Base-by-base conservation (phyloP, 768 basidiomycete genomes). In the Suillus weaverae region DNA sequence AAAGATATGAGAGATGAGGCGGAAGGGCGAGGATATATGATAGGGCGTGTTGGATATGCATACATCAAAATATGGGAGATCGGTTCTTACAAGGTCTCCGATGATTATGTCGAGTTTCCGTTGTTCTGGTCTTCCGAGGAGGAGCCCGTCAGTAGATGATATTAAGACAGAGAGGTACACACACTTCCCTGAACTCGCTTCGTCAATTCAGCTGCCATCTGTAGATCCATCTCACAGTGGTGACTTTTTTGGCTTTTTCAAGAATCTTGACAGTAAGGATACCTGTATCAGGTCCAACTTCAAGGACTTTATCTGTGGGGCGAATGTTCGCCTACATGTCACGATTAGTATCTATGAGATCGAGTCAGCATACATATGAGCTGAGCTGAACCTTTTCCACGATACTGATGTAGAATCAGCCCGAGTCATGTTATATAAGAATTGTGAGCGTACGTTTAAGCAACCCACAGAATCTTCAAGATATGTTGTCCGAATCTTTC, bases 1-100 rank as follows among this genome's bases (percentile, higher is more conserved):
- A 75, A 92, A 94, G 51, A 98, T 82, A 71, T 98, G 95, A 3
- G 97, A 99, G 57, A 99, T 88, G 39, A 99, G 86, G 65, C 94
- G 92, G 84, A 99, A 99, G 6, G 96, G 94, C 0, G 97, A 99
- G 2, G 97, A 99, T 71, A 99, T 99, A 77, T 99, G 96, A 78
- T 99, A 99, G 1, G 97, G 97, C 1, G 97, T 99, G 74, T 99
- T 99, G 70, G 94, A 95, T 72, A 99, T 99, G 83, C 97, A 99
- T 63, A 97, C 97, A 77, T 99, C 97, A 66, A 99, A 99, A 79
- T 96, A 99, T 11, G 97, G 97, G 22, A 99, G 81, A 62, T 95
- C 93, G 22, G 92, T 93, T 78, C 99, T 99, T 73, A 98, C 93
- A 74, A 99, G 98, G 77, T 99, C 97, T 57, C 97, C 97, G 64